These are phyloP conservation scores for Lizonia empirigonia DNA, from an alignment of 2,329 filamentous ascomycete genomes.

Conservation along the genomic window DNA sequence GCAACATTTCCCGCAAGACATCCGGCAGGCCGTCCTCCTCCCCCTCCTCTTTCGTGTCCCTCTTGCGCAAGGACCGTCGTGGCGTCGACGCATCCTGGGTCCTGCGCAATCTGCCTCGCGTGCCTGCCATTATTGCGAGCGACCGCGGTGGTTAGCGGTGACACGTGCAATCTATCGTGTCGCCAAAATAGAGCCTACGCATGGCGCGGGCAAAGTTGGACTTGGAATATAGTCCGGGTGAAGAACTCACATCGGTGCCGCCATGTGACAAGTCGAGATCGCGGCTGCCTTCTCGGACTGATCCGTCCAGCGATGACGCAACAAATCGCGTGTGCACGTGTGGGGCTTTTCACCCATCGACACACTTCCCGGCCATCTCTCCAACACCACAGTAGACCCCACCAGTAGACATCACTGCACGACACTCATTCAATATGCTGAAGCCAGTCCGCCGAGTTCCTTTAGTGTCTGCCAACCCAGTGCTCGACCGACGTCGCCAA, in stretches of 20 bases:
- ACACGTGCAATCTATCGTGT: no score
- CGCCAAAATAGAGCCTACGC: no score
- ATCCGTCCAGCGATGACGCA: conserved; percentile 13
- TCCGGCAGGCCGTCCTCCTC: conserved; percentile 45
- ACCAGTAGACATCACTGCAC: no score
- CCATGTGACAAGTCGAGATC: background rate
- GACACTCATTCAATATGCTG: no score
- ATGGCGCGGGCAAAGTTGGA: background rate
- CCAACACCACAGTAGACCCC: background rate
- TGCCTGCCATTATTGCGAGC: conserved; percentile 35
- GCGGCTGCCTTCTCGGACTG: conserved; percentile 1
- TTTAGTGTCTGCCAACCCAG: no score
- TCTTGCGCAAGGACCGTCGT: conserved; percentile 33
- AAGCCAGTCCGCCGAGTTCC: no score
- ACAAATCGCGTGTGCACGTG: conserved; percentile 15
- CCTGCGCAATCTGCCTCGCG: conserved; percentile 33
- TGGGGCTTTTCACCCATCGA: background rate
- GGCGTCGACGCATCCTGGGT: conserved; percentile 20
- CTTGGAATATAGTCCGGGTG: background rate
- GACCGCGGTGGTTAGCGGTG: background rate
- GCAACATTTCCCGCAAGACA: conserved; percentile 55
- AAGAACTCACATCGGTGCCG: background rate
- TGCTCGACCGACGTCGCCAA: no score
- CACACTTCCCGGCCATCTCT: background rate
- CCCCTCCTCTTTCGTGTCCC: conserved; percentile 27